These are phyloP conservation scores for Serendipita vermifera DNA, from an alignment of 768 basidiomycete genomes.

Conservation along the genomic window DNA sequence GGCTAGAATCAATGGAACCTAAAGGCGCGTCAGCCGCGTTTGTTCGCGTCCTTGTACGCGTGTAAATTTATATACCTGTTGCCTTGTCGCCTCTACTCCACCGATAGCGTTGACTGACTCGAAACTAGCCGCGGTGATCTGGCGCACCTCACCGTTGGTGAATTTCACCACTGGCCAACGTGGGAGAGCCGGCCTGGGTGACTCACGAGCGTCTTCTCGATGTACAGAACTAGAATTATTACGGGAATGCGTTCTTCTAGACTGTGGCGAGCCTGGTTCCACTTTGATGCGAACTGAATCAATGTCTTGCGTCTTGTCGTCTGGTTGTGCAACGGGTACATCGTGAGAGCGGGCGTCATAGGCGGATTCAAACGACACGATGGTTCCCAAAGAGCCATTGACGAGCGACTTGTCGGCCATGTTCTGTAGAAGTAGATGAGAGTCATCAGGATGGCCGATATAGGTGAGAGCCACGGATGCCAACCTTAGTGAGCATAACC, in stretches of 20 bases:
- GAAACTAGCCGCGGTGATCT: constrained; percentile 47
- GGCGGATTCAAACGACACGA: constrained; percentile 34
- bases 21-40: neutral
- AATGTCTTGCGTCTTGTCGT: too few relatives aligned
- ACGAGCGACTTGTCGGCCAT: constrained; percentile 53
- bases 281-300: constrained; percentile 24
- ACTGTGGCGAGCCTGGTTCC: constrained; percentile 11
- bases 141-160: constrained; percentile 31
- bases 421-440: constrained; percentile 35
- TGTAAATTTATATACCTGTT: constrained; percentile 33
- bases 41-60: neutral
- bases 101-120: constrained; percentile 50
- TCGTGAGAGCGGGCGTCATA: constrained; percentile 30
- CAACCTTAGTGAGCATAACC: constrained; percentile 47
- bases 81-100: constrained; percentile 42
- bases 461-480: neutral
- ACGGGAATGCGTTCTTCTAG: neutral
- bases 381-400: constrained; percentile 54
- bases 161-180: constrained; percentile 53
- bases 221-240: constrained; percentile 14
- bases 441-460: neutral
- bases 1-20: constrained; percentile 17
- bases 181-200: constrained; percentile 19
- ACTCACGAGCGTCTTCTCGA: constrained; percentile 1
- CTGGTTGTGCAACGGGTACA: constrained; percentile 29